Evolutionary conservation across 2,329 filamentous ascomycete genomes (phyloP), one percentile per base, ranked within the genome.

Genomic region (Arthrobotrys musiformis): DNA sequence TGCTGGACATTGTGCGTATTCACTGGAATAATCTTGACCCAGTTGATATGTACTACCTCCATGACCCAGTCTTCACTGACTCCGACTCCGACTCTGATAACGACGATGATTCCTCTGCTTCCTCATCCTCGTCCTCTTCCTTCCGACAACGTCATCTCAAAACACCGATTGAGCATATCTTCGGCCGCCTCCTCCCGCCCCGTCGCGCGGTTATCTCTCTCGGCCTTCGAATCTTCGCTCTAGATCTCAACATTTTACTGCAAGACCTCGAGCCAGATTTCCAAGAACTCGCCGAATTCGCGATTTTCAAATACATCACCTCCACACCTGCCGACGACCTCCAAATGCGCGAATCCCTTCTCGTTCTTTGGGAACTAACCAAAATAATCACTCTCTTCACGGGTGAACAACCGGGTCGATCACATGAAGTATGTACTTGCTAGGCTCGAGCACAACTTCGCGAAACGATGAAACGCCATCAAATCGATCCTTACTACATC

Each of bases 291-390:
- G 28, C 70, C 7, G 22, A 69, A 42, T 67, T 35, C 24, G 73
- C 66, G n/a, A 60, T 70, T 8, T 70, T 58, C 22, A 35, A 52
- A 22, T 77, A 70, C 24, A 70, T 77, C 28, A 33, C n/a, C 4
- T 30, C 30, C 44, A 58, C 22, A 1, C 60, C 58, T 9, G 28
- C 40, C 2, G 50, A 62, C 2, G 42, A 61, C 33, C 5, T 62
- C 2, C 11, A 50, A 19, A 44, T 77, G 42, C 66, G 73, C 2
- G 24, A 67, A 6, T 37, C 73, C 11, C 13, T 77, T 0, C n/a
- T 52, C 1, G 37, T 77, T 2, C 13, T 54, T 6, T 77, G 66
- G 73, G 73, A 77, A 37, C 64, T 70, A 2, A 70, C 40, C 4
- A 46, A 70, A 15, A 22, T 61, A 1, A 50, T 67, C 8, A 66